A percentile compares a stretch with the other conserved stretches of the same genome.
phyloP scores from a whole-genome alignment of 495 filamentous ascomycete genomes.

The Hypoxylon crocopeplum region DNA sequence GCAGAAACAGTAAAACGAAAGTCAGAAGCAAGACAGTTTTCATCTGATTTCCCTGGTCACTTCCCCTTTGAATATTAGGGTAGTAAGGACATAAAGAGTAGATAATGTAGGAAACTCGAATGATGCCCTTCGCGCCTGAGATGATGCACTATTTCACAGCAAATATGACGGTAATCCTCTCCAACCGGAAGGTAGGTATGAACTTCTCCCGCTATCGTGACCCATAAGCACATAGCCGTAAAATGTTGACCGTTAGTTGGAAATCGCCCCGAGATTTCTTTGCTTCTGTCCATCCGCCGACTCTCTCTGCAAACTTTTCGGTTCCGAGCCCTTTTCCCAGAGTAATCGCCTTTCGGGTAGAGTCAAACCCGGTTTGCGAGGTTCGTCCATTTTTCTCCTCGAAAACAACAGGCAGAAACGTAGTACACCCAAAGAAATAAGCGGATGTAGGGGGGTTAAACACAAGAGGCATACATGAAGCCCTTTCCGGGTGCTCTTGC shows the following conservation, averaged over 20 bases:
- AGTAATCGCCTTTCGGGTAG: constrained; percentile 9
- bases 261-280: constrained; percentile 26
- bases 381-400: constrained; percentile 1
- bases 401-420: constrained; percentile 11
- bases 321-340: constrained; percentile 4
- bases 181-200: constrained; percentile 24
- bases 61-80: neutral
- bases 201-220: constrained; percentile 39
- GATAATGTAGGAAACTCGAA: constrained; percentile 22
- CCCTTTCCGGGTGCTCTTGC: constrained; percentile 16
- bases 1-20: neutral
- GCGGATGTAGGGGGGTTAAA: constrained; percentile 2
- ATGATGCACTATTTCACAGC: constrained; percentile 39
- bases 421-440: constrained; percentile 22
- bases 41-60: constrained; percentile 9
- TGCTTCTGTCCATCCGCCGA: too few relatives aligned
- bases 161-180: constrained; percentile 35
- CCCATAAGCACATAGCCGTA: constrained; percentile 39
- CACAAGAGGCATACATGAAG: constrained; percentile 14
- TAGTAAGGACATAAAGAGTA: constrained; percentile 4
- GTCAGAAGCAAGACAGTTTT: neutral
- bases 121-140: constrained; percentile 35
- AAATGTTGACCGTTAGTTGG: constrained; percentile 28
- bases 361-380: constrained; percentile 10
- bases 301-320: constrained; percentile 10